Evolutionary conservation across 352 stramenopile species (phyloP), one percentile per base, ranked within the genome.

Genomic region (Pythium vanterpoolii): DNA sequence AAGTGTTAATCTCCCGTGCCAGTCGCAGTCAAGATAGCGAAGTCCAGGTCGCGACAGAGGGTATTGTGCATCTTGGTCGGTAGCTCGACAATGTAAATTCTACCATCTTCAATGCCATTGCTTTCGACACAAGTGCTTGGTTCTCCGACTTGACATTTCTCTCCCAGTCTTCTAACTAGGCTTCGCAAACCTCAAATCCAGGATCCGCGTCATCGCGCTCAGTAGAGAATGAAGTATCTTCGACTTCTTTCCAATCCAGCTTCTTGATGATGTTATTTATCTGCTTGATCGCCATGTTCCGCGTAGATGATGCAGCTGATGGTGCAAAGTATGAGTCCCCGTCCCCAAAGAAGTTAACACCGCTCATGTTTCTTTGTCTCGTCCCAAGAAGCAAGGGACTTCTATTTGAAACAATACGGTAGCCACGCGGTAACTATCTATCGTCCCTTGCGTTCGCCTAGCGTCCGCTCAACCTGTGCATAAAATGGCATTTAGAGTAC

Each of bases 191-290:
- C n/a, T n/a, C n/a, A n/a, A n/a, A n/a, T n/a, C n/a, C n/a, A n/a
- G n/a, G n/a, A 42, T 42, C 34, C 49, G 49, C 43, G 43, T 49
- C 43, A 49, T 49, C 43, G 43, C 49, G 49, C 49, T 44, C 49
- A 57, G 49, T 31, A 49, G 49, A 57, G 30, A 57, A 30, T 30
- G 46, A 57, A 44, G 49, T 57, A 44, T 24, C 33, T 46, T 57
- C 49, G 49, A 57, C 49, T 57, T 57, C 34, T 19, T 46, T 57
- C 34, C 49, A 57, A 57, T 57, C 49, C 19, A 57, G 49, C 49
- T 57, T 57, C 49, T 57, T 57, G 49, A 57, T 57, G 49, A 57
- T 57, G 33, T 30, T 30, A 57, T 57, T 57, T 28, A 57, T 57
- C 49, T 30, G 26, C 49, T 57, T 57, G 49, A 46, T 30, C 49